Evolutionary conservation across 1,284 basidiomycete genomes (phyloP).

Genomic region (Microbotryomycetes sp.): DNA sequence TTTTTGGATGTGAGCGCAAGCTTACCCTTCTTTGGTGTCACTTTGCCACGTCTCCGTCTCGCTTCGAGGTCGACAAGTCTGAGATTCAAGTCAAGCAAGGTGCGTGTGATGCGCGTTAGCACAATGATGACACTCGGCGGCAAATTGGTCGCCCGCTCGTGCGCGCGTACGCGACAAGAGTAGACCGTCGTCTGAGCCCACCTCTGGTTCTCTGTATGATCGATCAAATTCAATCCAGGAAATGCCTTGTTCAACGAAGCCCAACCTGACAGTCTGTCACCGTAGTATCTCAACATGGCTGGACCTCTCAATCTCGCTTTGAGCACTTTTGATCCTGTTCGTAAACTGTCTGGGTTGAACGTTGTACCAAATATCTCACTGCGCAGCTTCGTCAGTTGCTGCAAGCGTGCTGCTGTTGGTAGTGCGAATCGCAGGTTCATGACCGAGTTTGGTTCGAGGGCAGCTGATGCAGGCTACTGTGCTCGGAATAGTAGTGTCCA

Average conservation of each 20-base stretch:
- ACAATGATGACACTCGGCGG: not conserved
- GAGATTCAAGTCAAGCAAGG: not conserved
- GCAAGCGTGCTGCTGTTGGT: constrained; percentile 18
- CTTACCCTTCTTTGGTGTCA: constrained; percentile 33
- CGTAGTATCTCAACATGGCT: constrained; percentile 68
- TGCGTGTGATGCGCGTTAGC: not conserved
- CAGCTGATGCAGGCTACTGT: too few species aligned
- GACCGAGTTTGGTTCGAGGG: too few species aligned
- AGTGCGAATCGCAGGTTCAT: not conserved
- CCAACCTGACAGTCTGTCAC: constrained; percentile 25
- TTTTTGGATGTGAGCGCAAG: not conserved
- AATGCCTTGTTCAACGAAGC: constrained; percentile 14
- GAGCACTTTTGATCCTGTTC: constrained; percentile 80
- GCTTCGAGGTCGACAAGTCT: constrained; percentile 30
- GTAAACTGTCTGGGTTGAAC: constrained; percentile 67
- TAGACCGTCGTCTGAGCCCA: not conserved
- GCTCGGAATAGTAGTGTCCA: too few species aligned
- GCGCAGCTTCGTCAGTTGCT: constrained; percentile 39
- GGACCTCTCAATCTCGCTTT: constrained; percentile 66
- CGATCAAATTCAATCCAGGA: constrained; percentile 18
- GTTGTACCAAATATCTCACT: constrained; percentile 73
- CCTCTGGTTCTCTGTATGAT: constrained; percentile 28
- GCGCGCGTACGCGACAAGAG: not conserved
- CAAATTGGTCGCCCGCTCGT: not conserved
- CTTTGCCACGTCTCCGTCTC: constrained; percentile 29